Base-by-base conservation (phyloP, 768 basidiomycete species). In the Suillus brevipes region DNA sequence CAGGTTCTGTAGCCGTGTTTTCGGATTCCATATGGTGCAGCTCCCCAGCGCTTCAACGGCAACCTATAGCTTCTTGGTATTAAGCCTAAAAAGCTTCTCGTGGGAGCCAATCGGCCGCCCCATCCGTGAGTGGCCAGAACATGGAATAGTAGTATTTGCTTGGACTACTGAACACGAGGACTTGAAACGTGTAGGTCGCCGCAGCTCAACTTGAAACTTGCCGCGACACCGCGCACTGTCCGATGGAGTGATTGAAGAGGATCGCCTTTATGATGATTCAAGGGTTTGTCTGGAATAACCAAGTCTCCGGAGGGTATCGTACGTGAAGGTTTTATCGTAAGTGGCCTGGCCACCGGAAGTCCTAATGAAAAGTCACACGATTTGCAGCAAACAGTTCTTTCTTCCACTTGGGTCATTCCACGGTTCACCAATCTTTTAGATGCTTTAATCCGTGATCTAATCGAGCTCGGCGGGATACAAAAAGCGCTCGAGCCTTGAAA, bases 331-430 rank as follows among this genome's bases (percentile, higher is more conserved):
- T 60, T 61, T 64, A 45, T 38, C 40, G 36, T 53, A 65, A 61
- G 66, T 50, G 43, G 38, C 40, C 12, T 37, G 36, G 40, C 25
- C 31, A 50, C 6, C 62, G 59, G 55, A 64, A 53, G 61, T 50
- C 40, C 50, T 64, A 61, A 66, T 66, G 20, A 57, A 64, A 64
- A 59, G 25, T 45, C 62, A 16, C 47, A 63, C 59, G 65, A 57
- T 66, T 65, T 65, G 36, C 66, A 66, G 52, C 1, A 25, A 50
- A 50, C 23, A 16, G 47, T 65, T 45, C 60, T 66, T 31, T 58
- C 52, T 43, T 62, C 43, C 49, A 40, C 65, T 38, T 45, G 31
- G 31, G 43, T 28, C 45, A 34, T 45, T 31, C 40, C 53, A 47
- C 43, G n/a, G 49, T 16, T 50, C 36, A 34, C 42, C 20, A 37